Evolutionary conservation across 2,329 filamentous ascomycete species (phyloP).

Genomic region (Fusarium tupiense): DNA sequence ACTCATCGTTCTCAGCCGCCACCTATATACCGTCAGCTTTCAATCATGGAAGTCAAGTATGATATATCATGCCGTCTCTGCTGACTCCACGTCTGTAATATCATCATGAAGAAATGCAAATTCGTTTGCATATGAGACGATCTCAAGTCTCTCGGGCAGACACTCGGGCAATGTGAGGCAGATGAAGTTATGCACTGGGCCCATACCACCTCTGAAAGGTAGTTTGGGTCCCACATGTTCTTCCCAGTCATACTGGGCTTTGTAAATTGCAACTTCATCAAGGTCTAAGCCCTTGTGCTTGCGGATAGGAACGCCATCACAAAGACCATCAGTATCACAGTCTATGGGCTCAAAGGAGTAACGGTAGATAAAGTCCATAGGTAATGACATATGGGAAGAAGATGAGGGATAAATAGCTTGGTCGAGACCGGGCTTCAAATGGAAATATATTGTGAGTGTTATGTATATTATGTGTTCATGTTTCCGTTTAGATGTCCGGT

Average conservation of each 20-base stretch:
- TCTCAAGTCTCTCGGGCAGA: neutral
- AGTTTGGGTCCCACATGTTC: neutral
- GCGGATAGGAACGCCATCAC: neutral
- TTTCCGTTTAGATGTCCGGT: too few species aligned
- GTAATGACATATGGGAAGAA: neutral
- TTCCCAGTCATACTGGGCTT: neutral
- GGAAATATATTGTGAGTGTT: too few species aligned
- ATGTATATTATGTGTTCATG: too few species aligned
- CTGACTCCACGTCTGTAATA: neutral
- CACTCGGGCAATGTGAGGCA: neutral
- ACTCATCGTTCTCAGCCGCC: neutral
- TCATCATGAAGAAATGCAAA: neutral
- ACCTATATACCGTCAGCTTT: neutral
- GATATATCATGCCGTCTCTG: neutral
- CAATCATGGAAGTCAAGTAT: fast-evolving
- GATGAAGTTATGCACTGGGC: neutral
- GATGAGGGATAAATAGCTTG: too few species aligned
- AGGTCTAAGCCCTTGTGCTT: neutral
- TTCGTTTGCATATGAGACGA: neutral
- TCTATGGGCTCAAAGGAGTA: neutral
- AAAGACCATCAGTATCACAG: neutral
- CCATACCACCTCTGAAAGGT: neutral
- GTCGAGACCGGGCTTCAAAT: fast-evolving
- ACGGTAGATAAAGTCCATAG: neutral
- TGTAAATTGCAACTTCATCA: neutral